phyloP scores from a whole-genome alignment of 2,329 filamentous ascomycete genomes.

The Ascomycota sp. region DNA sequence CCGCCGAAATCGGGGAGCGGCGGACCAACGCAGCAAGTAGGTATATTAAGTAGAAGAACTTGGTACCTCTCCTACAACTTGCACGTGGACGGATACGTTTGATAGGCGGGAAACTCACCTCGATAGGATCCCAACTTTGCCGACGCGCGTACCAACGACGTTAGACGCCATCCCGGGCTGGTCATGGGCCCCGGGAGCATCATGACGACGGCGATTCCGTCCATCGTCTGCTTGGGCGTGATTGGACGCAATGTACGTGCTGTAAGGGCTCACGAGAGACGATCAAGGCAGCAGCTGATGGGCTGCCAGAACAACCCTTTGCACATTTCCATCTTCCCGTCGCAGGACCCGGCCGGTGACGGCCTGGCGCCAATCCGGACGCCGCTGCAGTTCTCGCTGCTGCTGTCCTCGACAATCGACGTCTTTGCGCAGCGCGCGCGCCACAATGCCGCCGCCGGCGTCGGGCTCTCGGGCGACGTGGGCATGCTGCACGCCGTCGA shows the following conservation, averaged over 20 bases:
- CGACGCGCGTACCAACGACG: too few relatives aligned
- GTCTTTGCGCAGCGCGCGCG: conserved; percentile 76
- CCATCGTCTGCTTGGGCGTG: conserved; percentile 80
- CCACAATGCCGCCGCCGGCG: conserved; percentile 32
- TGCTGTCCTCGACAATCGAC: conserved; percentile 80
- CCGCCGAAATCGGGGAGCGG: too few relatives aligned
- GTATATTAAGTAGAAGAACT: too few relatives aligned
- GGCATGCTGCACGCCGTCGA: conserved; percentile 85
- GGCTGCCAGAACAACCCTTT: conserved; percentile 70
- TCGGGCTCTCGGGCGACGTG: conserved; percentile 55
- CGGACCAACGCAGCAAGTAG: too few relatives aligned
- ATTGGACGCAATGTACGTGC: conserved; percentile 71
- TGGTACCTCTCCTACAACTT: too few relatives aligned
- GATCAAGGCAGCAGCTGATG: background rate
- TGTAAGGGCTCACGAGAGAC: background rate
- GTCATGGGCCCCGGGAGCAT: background rate
- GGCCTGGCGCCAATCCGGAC: conserved; percentile 39
- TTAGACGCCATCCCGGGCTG: conserved; percentile 1
- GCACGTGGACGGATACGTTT: too few relatives aligned
- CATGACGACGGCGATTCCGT: conserved; percentile 47
- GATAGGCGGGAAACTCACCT: too few relatives aligned
- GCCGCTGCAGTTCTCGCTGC: conserved; percentile 75
- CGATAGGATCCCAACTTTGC: too few relatives aligned
- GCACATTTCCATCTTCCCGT: conserved; percentile 78
- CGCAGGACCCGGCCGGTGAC: conserved; percentile 37